phyloP scores from a whole-genome alignment of 345 rosid species.

The Lepidium aucheri region DNA sequence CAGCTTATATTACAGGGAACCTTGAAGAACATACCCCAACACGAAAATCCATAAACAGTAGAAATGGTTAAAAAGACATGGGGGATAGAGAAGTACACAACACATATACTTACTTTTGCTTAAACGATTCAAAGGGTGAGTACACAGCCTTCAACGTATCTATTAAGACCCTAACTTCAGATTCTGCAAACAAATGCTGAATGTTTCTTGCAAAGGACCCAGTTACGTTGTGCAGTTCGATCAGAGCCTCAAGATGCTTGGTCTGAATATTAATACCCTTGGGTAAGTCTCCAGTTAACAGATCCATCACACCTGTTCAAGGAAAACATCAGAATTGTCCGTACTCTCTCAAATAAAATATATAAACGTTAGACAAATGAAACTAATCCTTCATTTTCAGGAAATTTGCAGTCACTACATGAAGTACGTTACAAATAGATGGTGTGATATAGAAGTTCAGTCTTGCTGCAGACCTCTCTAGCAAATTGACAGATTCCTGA shows the following conservation, averaged over 20 bases:
- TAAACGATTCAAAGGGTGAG: conserved; percentile 78
- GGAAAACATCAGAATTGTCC: conserved; percentile 14
- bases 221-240: conserved; percentile 84
- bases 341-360: not conserved
- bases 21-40: not conserved
- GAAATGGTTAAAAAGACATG: not conserved
- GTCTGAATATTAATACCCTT: conserved; percentile 84
- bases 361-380: not conserved
- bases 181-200: conserved; percentile 85
- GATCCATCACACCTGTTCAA: conserved; percentile 69
- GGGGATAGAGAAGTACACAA: not conserved
- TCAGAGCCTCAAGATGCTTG: conserved; percentile 86
- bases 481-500: not conserved
- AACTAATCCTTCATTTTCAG: not conserved
- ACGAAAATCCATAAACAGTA: not conserved
- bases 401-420: not conserved
- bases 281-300: conserved; percentile 87
- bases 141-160: conserved; percentile 86
- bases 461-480: not conserved
- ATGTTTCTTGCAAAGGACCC: conserved; percentile 83
- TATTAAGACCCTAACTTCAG: conserved; percentile 65
- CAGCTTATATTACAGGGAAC: conserved; percentile 9
- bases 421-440: not conserved
- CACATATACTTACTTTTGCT: conserved; percentile 59
- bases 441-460: not conserved